Conservation (phyloP, 1,284 basidiomycete species). For the Pseudozyma tsukubaensis region DNA sequence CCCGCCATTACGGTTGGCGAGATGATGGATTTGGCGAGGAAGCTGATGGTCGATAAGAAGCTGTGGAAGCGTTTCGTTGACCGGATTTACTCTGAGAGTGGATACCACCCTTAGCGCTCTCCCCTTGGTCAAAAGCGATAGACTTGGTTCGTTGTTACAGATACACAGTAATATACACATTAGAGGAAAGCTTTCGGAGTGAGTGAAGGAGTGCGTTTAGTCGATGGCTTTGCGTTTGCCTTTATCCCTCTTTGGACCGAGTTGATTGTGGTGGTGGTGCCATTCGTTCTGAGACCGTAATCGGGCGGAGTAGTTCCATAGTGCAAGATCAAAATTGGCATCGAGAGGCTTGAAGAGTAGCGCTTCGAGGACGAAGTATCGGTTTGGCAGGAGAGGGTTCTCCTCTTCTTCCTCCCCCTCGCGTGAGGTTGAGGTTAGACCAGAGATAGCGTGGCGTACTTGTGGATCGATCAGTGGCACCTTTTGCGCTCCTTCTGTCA, state of each 20-base stretch:
- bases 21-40: constrained; percentile 79
- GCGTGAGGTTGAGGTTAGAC: no score
- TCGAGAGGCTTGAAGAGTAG: constrained; percentile 22
- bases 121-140: not conserved
- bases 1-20: constrained; percentile 81
- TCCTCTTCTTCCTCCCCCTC: not conserved
- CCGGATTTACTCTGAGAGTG: constrained; percentile 74
- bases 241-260: not conserved
- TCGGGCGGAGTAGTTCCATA: constrained; percentile 37
- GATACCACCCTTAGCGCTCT: constrained; percentile 9
- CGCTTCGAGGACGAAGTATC: constrained; percentile 34
- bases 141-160: not conserved
- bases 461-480: not conserved
- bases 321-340: constrained; percentile 19
- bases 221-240: constrained; percentile 27
- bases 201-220: not conserved
- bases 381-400: constrained; percentile 9
- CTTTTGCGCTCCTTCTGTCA: not conserved
- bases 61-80: constrained; percentile 76
- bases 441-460: not conserved
- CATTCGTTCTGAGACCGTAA: constrained; percentile 25
- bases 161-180: not conserved
- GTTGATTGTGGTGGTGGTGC: constrained; percentile 1
- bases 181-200: not conserved
- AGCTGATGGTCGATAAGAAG: constrained; percentile 75